phyloP scores from a whole-genome alignment of 176 grass and related monocot genomes.

The Pontederia crassipes region DNA sequence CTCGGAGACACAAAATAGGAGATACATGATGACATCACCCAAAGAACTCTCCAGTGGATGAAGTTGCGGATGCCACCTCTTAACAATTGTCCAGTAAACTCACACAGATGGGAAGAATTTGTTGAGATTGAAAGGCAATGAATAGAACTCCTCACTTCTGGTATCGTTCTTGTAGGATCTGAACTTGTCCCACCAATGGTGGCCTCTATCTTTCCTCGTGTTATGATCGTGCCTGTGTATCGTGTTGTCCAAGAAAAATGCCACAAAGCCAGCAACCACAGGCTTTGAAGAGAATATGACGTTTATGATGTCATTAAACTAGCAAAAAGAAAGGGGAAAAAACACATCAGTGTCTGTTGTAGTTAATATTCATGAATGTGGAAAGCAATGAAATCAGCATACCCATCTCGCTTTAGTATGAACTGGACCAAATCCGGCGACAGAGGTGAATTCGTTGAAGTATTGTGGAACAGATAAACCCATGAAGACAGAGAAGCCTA shows the following conservation, averaged over 20 bases:
- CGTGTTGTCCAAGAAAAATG: conserved; percentile 88
- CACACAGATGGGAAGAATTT: conserved; percentile 98
- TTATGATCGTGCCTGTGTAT: conserved; percentile 37
- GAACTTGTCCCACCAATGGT: conserved; percentile 96
- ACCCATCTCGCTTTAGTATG: conserved; percentile 89
- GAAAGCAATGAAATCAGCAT: conserved; percentile 6
- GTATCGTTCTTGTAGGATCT: conserved; percentile 67
- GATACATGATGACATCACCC: conserved; percentile 17
- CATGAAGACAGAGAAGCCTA: conserved; percentile 92
- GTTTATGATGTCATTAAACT: conserved; percentile 98
- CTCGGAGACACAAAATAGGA: background rate
- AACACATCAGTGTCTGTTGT: background rate
- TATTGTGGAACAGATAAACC: conserved; percentile 96
- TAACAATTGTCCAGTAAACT: conserved; percentile 21
- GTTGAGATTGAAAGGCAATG: conserved; percentile 86
- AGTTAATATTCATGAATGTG: background rate
- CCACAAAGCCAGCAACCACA: conserved; percentile 72
- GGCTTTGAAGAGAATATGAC: conserved; percentile 95
- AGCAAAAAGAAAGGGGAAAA: conserved; percentile 17
- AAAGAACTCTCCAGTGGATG: conserved; percentile 24
- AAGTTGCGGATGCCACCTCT: conserved; percentile 9
- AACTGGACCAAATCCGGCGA: conserved; percentile 85
- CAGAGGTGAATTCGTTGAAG: conserved; percentile 96
- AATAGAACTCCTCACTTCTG: conserved; percentile 88
- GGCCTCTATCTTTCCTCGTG: conserved; percentile 72